Conservation (phyloP, 441 rosid genomes). For the Erysimum cheiri region DNA sequence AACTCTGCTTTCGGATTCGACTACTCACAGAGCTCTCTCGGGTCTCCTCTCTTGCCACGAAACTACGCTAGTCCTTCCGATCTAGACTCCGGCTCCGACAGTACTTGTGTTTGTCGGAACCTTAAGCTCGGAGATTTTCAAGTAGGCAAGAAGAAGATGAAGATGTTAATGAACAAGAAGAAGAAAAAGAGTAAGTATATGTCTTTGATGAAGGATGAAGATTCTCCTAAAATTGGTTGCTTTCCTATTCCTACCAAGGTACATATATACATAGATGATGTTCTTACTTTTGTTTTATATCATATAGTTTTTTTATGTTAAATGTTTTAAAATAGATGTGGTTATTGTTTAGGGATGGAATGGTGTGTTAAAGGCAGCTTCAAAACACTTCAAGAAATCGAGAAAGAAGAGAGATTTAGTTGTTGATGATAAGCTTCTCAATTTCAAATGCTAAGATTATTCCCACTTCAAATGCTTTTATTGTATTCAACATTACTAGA, state of each 20-base stretch:
- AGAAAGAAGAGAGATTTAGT: constrained; percentile 45
- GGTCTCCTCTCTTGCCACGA: constrained; percentile 87
- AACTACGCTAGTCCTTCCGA: constrained; percentile 49
- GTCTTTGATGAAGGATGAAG: constrained; percentile 42
- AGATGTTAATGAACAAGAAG: constrained; percentile 29
- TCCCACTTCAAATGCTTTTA: neutral
- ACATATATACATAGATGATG: neutral
- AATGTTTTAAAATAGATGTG: neutral
- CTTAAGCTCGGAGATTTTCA: constrained; percentile 43
- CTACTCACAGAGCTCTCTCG: constrained; percentile 78
- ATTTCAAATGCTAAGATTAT: constrained; percentile 40
- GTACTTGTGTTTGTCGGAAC: constrained; percentile 46
- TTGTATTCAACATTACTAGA: neutral
- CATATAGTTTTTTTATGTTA: neutral
- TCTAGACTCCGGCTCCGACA: constrained; percentile 48
- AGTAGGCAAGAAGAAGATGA: constrained; percentile 23
- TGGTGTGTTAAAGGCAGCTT: constrained; percentile 69
- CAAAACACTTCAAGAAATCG: constrained; percentile 78
- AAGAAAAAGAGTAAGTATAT: constrained; percentile 38
- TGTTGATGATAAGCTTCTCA: constrained; percentile 55
- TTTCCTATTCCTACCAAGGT: constrained; percentile 56
- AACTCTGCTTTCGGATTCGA: constrained; percentile 73
- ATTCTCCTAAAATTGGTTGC: constrained; percentile 51
- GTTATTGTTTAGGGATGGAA: constrained; percentile 59
- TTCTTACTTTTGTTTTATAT: neutral